phyloP scores from a whole-genome alignment of 177 flowering plant species.

The Tripterygium wilfordii region DNA sequence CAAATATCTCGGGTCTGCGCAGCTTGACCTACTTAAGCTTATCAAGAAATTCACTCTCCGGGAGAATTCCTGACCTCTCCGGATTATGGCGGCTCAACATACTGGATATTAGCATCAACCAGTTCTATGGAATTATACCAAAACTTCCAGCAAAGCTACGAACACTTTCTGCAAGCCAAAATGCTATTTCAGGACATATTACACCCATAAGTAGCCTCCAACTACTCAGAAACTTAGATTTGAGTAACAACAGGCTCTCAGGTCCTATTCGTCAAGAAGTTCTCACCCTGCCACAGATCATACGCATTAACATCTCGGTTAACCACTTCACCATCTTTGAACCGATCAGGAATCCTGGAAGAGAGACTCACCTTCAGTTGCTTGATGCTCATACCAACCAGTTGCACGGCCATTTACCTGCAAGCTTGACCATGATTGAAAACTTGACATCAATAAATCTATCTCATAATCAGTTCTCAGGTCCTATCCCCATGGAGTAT shows the following conservation, averaged over 20 bases:
- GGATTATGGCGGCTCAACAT: conserved; percentile 32
- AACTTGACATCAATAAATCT: conserved; percentile 23
- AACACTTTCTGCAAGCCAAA: conserved; percentile 20
- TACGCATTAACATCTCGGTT: conserved; percentile 21
- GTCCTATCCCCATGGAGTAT: conserved; percentile 32
- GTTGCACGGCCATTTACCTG: conserved; percentile 29
- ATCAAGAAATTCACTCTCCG: conserved; percentile 27
- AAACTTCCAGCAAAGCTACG: conserved; percentile 19
- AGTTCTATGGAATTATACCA: conserved; percentile 28
- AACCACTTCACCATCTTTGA: conserved; percentile 26
- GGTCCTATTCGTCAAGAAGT: conserved; percentile 20
- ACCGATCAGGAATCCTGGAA: conserved; percentile 9
- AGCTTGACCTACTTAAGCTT: conserved; percentile 16
- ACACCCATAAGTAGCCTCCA: conserved; percentile 16
- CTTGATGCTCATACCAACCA: conserved; percentile 28
- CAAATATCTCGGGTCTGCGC: conserved; percentile 9
- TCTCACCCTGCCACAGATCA: conserved; percentile 24
- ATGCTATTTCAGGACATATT: conserved; percentile 30
- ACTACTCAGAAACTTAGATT: conserved; percentile 17
- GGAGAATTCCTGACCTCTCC: conserved; percentile 25
- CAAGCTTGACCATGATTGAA: conserved; percentile 15
- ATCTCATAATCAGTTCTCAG: conserved; percentile 27
- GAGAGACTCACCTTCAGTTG: conserved; percentile 16
- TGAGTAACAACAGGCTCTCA: conserved; percentile 34
- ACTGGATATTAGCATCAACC: conserved; percentile 28